Evolutionary conservation across 148 eudicot genomes (phyloP), one percentile per base, ranked within the genome.

Genomic region (Fagopyrum esculentum): DNA sequence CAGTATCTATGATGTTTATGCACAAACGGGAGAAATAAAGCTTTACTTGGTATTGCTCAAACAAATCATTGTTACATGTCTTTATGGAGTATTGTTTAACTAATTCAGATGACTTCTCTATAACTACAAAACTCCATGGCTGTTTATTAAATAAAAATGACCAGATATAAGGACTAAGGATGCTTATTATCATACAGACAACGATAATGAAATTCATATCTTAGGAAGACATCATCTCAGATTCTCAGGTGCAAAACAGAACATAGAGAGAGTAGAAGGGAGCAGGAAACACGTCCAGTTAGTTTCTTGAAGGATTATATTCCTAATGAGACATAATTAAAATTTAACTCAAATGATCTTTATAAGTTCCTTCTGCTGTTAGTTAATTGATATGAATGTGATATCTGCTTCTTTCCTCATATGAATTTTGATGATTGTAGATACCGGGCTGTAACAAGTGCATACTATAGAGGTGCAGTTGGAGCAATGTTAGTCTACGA

Each of bases 401-500:
- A 22, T 60, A 60, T 11, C 44, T 10, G 43, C 44, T 11, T 29
- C 6, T 66, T 66, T 43, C 7, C 7, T 43, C 19, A 66, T 40
- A 45, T 66, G 71, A 35, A 5, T 5, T 45, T 22, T 66, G 71
- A 46, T 26, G 74, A 26, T 46, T 47, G 46, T 78, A 87, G 88
- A 81, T 87, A 87, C 74, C 80, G 90, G 64, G 90, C 90, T 29
- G 90, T 87, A 51, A 87, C 90, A 45, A 87, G 90, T 60, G 88
- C 90, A 59, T 87, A 87, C 74, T 87, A 87, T 76, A 76, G 88
- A 19, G 90, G 90, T 6, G 90, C 90, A 66, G 88, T 87, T 6
- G 90, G 88, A 29, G 90, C 90, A 44, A 85, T 87, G 90, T 71
- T 87, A 48, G 88, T 87, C 1, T 87, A 87, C 30, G 90, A 87